These are phyloP conservation scores for Nitzschia sp. DNA, from an alignment of 108 stramenopile species.

Conservation along the genomic window DNA sequence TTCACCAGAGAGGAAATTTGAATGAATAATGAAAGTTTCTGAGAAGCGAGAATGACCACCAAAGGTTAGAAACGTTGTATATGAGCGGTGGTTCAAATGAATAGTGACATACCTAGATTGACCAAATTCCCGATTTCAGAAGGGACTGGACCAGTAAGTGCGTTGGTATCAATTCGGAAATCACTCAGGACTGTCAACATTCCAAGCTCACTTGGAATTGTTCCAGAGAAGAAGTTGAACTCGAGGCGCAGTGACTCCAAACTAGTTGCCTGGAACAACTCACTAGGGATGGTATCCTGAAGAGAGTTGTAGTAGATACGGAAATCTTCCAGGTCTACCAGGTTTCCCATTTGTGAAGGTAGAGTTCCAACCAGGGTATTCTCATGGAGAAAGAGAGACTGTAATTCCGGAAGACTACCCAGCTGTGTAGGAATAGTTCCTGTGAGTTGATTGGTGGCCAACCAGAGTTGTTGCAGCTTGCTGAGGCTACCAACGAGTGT, in stretches of 20 bases:
- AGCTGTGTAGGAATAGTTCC: constrained; percentile 38
- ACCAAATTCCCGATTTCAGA: constrained; percentile 29
- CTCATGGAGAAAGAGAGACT: constrained; percentile 38
- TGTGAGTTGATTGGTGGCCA: constrained; percentile 23
- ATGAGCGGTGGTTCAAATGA: neutral
- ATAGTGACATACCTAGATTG: constrained; percentile 9
- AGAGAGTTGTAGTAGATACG: constrained; percentile 37
- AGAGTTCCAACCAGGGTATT: constrained; percentile 36
- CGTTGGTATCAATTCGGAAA: constrained; percentile 66
- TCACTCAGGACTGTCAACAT: constrained; percentile 42
- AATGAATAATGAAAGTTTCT: constrained; percentile 49
- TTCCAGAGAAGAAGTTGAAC: constrained; percentile 40
- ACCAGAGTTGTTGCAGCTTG: constrained; percentile 38
- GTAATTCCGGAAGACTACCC: constrained; percentile 11
- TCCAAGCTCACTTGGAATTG: constrained; percentile 61
- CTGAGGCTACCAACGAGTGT: constrained; percentile 23
- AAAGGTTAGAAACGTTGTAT: neutral
- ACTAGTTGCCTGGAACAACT: constrained; percentile 25
- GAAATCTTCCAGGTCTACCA: constrained; percentile 28
- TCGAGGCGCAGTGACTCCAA: constrained; percentile 38
- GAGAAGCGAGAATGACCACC: neutral
- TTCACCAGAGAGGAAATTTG: constrained; percentile 67
- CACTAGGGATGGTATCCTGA: constrained; percentile 30
- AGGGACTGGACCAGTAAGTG: constrained; percentile 60
- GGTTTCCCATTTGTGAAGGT: constrained; percentile 29